Conservation (phyloP, 768 basidiomycete species). For the Boletus subcaerulescens region DNA sequence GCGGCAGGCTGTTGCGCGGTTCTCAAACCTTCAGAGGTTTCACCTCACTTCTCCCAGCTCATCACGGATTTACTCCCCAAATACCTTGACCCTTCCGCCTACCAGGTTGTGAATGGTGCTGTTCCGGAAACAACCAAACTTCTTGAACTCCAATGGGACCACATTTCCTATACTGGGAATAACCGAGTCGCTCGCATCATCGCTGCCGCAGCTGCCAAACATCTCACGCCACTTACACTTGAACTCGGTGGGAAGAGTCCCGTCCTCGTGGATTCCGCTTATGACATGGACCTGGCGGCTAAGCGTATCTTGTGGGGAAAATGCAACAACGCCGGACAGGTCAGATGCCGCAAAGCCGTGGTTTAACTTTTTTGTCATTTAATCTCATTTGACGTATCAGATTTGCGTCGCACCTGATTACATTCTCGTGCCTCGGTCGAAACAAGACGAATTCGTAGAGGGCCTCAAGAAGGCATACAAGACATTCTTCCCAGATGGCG, state of each 20-base stretch:
- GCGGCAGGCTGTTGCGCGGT: conserved; percentile 69
- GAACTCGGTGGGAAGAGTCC: conserved; percentile 43
- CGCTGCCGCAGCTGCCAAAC: conserved; percentile 24
- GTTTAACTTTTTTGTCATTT: not conserved
- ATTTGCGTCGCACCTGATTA: conserved; percentile 47
- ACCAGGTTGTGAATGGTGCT: conserved; percentile 50
- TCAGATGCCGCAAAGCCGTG: conserved; percentile 8
- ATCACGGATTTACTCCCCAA: conserved; percentile 54
- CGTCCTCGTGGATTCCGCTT: conserved; percentile 42
- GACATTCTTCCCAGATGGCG: conserved; percentile 53
- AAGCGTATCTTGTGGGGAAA: conserved; percentile 69
- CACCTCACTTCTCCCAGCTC: conserved; percentile 46
- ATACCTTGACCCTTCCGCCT: conserved; percentile 51
- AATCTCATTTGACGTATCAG: conserved; percentile 14
- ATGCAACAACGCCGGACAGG: conserved; percentile 63
- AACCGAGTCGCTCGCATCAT: conserved; percentile 25
- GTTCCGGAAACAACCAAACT: conserved; percentile 38
- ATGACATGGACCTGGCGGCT: conserved; percentile 50
- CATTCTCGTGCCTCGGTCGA: conserved; percentile 38
- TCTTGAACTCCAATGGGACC: conserved; percentile 31
- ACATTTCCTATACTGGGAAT: conserved; percentile 40
- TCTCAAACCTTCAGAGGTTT: conserved; percentile 62
- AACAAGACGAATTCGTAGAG: conserved; percentile 46
- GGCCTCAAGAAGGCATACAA: conserved; percentile 42
- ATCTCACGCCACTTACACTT: conserved; percentile 34